phyloP scores from a whole-genome alignment of 352 stramenopile species.

The Phytopythium mirpurense region DNA sequence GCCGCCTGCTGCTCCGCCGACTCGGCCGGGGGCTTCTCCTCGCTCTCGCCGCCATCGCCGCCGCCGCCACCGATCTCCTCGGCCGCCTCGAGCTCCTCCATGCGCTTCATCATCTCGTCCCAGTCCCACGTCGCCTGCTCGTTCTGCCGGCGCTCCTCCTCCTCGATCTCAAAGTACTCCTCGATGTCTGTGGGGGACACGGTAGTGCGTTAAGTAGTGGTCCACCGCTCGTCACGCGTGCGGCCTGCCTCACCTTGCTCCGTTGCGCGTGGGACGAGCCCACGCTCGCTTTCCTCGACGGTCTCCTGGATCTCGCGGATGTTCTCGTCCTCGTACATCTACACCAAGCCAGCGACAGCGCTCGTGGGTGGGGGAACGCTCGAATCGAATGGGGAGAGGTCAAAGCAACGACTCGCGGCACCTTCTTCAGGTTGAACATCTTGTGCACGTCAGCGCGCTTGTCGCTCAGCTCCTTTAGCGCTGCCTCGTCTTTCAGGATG shows the following conservation, averaged over 20 bases:
- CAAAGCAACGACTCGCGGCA: too few relatives aligned
- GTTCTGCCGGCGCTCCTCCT: constrained; percentile 65
- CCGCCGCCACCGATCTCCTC: constrained; percentile 46
- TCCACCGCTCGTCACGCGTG: too few relatives aligned
- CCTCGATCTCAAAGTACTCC: constrained; percentile 82
- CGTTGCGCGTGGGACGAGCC: constrained; percentile 31
- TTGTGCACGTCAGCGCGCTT: constrained; percentile 68
- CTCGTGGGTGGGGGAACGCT: not conserved
- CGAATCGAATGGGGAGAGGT: too few relatives aligned
- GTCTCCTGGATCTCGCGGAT: constrained; percentile 85
- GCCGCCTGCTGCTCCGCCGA: constrained; percentile 26
- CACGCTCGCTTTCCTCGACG: constrained; percentile 65
- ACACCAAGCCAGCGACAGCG: not conserved
- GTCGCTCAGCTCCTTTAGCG: constrained; percentile 32
- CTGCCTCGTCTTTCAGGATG: constrained; percentile 50
- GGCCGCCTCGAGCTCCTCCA: constrained; percentile 75
- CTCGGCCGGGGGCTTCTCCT: constrained; percentile 15
- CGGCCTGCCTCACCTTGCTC: constrained; percentile 39
- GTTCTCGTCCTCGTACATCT: constrained; percentile 81
- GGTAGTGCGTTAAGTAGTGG: not conserved
- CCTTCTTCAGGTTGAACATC: constrained; percentile 70
- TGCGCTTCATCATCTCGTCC: constrained; percentile 84
- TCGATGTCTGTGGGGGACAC: constrained; percentile 45
- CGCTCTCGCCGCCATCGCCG: constrained; percentile 18
- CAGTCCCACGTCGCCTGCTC: constrained; percentile 67